phyloP scores from a whole-genome alignment of 169 alveolate genomes.

The Plasmodium coatneyi region DNA sequence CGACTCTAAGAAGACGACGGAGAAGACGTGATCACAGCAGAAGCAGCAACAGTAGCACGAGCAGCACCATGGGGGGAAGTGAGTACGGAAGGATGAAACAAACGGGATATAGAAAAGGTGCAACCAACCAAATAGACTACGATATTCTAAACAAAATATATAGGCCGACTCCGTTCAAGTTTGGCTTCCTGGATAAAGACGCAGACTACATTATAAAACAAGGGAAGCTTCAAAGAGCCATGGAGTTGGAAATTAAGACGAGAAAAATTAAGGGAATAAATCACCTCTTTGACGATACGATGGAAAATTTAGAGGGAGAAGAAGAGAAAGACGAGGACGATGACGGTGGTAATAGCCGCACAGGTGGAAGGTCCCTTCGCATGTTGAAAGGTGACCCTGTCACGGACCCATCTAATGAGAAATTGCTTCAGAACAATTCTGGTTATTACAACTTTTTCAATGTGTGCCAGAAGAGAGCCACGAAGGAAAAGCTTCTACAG shows the following conservation, averaged over 20 bases:
- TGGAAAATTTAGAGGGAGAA: conserved; percentile 13
- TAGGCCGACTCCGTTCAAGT: conserved; percentile 64
- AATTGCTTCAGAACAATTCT: not conserved
- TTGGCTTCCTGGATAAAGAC: conserved; percentile 55
- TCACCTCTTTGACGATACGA: conserved; percentile 43
- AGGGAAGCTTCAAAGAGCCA: conserved; percentile 61
- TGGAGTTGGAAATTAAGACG: conserved; percentile 72
- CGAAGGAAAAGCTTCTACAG: conserved; percentile 29
- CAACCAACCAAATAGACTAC: conserved; percentile 26
- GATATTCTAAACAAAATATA: conserved; percentile 44
- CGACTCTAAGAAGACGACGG: not conserved
- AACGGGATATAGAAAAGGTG: not conserved
- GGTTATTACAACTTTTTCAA: conserved; percentile 24
- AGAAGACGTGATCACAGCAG: not conserved
- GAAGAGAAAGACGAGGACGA: not conserved
- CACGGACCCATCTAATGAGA: not conserved
- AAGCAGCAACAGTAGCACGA: not conserved
- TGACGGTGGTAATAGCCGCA: not conserved
- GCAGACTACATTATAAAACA: conserved; percentile 73
- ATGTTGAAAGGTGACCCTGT: not conserved
- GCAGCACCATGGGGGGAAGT: not conserved
- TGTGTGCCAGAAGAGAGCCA: conserved; percentile 37
- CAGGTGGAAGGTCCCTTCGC: not conserved
- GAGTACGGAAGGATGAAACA: not conserved
- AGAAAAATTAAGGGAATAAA: conserved; percentile 70